Conservation (phyloP, 257 asterid genomes). For the Lycium barbarum region DNA sequence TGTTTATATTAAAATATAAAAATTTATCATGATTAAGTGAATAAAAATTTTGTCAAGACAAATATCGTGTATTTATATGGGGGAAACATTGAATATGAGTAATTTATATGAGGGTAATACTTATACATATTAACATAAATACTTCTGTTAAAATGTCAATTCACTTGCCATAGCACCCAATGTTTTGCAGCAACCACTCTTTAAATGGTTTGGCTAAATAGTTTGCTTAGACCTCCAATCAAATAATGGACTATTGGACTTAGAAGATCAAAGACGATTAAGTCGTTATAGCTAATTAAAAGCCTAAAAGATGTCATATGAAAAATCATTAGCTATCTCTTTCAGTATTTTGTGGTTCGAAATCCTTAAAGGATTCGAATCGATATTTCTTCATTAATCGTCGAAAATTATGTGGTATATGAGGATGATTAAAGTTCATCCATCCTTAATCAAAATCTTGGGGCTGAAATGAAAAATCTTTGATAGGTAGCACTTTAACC, state of each 20-base stretch:
- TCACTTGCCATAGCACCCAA: neutral
- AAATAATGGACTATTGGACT: neutral
- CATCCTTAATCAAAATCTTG: too few species aligned
- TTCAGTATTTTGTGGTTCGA: neutral
- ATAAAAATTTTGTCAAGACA: too few species aligned
- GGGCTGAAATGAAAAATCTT: too few species aligned
- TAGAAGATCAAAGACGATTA: neutral
- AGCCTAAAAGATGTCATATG: neutral
- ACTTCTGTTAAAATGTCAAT: neutral
- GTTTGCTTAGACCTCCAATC: neutral
- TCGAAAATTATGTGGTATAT: too few species aligned
- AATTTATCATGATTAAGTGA: too few species aligned
- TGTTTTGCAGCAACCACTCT: neutral
- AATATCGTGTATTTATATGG: too few species aligned
- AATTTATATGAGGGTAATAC: too few species aligned
- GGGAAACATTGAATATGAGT: too few species aligned
- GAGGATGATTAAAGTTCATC: too few species aligned
- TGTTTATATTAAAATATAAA: too few species aligned
- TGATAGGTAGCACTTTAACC: too few species aligned
- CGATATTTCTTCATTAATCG: neutral
- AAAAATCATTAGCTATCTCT: neutral
- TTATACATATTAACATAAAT: neutral
- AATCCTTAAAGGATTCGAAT: neutral
- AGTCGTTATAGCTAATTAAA: neutral
- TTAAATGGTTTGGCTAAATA: constrained; percentile 8